Percentiles rank a stretch among this genome's conserved stretches.
These are phyloP conservation scores for Amyloporia xantha DNA, from an alignment of 768 basidiomycete genomes.

Conservation along the genomic window DNA sequence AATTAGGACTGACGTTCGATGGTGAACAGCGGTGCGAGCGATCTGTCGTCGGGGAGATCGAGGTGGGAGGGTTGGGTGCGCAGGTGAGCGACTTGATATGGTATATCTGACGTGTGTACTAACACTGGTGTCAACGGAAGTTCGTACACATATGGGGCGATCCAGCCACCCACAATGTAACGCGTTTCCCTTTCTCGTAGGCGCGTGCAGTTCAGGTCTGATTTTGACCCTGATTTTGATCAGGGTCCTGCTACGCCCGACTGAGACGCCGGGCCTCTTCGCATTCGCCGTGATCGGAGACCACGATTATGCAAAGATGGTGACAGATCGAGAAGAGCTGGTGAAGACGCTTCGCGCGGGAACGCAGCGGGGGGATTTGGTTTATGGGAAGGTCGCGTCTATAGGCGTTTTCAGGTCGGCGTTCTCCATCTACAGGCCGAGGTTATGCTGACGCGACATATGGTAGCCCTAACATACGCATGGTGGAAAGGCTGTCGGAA, in stretches of 20 bases:
- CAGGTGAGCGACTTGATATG: conserved; percentile 18
- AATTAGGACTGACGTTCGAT: conserved; percentile 34
- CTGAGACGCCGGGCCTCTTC: neutral
- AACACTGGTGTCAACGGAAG: neutral
- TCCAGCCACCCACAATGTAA: neutral
- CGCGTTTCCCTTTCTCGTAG: neutral
- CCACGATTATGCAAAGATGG: neutral
- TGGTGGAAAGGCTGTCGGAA: conserved; percentile 34
- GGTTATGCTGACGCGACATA: neutral
- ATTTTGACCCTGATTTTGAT: no score
- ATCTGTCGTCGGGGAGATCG: conserved; percentile 30
- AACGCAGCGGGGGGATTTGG: neutral
- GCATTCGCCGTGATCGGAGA: neutral
- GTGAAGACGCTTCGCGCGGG: neutral
- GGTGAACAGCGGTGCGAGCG: conserved; percentile 30
- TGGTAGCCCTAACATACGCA: conserved; percentile 42
- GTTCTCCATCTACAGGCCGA: neutral
- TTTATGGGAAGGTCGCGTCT: neutral
- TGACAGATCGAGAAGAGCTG: neutral
- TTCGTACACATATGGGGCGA: conserved; percentile 1
- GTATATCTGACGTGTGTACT: neutral
- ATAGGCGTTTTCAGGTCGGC: neutral
- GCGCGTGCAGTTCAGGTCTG: neutral
- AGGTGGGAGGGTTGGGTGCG: conserved; percentile 26
- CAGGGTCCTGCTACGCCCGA: conserved; percentile 1